Percentiles rank a stretch among this genome's conserved stretches.
These are phyloP conservation scores for Pseudocercospora eumusae DNA, from an alignment of 2,329 filamentous ascomycete genomes.

Conservation along the genomic window DNA sequence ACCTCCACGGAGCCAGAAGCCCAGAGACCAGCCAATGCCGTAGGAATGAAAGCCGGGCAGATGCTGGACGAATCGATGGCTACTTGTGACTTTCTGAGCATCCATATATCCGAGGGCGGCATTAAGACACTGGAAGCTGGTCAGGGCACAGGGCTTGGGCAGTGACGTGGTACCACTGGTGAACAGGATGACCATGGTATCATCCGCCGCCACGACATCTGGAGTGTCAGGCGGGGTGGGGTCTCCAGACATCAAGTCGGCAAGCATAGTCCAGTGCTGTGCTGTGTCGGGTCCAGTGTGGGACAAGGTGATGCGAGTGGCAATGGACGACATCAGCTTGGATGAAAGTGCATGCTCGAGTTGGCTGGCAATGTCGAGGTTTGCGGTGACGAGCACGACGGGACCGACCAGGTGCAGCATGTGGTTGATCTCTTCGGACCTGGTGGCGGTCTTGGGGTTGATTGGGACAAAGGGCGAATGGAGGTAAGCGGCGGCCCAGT, in stretches of 20 bases:
- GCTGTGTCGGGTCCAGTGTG: slow-evolving; percentile 24
- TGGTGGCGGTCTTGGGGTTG: slow-evolving; percentile 36
- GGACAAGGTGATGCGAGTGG: slow-evolving; percentile 31
- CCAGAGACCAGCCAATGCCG: slow-evolving; percentile 37
- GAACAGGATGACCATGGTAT: slow-evolving; percentile 49
- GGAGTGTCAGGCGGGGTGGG: slow-evolving; percentile 38
- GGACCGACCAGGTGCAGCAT: slow-evolving; percentile 38
- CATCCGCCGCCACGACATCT: slow-evolving; percentile 32
- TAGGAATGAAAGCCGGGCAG: slow-evolving; percentile 39
- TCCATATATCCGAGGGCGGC: slow-evolving; percentile 38
- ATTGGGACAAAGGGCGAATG: slow-evolving; percentile 39
- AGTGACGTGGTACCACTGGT: slow-evolving; percentile 54
- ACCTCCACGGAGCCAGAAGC: slow-evolving; percentile 35
- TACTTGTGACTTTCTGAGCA: slow-evolving; percentile 34
- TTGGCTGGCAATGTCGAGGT: slow-evolving; percentile 33
- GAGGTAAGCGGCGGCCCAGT: slow-evolving; percentile 39
- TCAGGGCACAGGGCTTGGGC: slow-evolving; percentile 52
- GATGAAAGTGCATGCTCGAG: slow-evolving; percentile 34
- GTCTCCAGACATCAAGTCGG: slow-evolving; percentile 37
- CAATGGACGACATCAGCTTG: slow-evolving; percentile 31
- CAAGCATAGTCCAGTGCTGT: slow-evolving; percentile 34
- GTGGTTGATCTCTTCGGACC: slow-evolving; percentile 37
- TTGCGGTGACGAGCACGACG: slow-evolving; percentile 33
- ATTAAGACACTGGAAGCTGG: slow-evolving; percentile 42
- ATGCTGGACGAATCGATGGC: slow-evolving; percentile 36